Percentiles rank a stretch among this genome's conserved stretches.
These are phyloP conservation scores for Populus hybrid DNA, from an alignment of 441 rosid genomes.

Conservation along the genomic window DNA sequence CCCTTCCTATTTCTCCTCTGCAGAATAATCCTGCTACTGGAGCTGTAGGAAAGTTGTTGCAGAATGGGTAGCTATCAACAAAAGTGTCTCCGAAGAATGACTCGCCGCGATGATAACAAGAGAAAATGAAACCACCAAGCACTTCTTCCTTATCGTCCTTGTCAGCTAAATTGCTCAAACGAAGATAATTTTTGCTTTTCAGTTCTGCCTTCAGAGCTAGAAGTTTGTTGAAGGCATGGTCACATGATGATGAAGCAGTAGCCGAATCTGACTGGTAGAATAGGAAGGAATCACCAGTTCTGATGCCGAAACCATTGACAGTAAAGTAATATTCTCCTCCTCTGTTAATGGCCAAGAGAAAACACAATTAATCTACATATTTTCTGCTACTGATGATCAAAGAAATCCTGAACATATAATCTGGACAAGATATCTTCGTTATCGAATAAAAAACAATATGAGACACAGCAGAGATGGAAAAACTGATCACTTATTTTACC, in stretches of 20 bases:
- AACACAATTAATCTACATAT: background rate
- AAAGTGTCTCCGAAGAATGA: slow-evolving; percentile 12
- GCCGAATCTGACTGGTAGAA: slow-evolving; percentile 47
- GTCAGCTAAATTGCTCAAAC: background rate
- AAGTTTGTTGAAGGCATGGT: slow-evolving; percentile 22
- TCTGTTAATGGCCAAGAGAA: slow-evolving; percentile 19
- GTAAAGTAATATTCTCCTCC: slow-evolving; percentile 24
- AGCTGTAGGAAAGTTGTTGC: slow-evolving; percentile 38
- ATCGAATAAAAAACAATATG: background rate
- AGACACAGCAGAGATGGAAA: background rate
- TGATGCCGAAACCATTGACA: slow-evolving; percentile 41
- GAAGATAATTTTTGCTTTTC: background rate
- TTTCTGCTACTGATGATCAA: background rate
- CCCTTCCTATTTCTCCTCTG: slow-evolving; percentile 41
- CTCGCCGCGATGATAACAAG: slow-evolving; percentile 31
- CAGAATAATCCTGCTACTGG: slow-evolving; percentile 45
- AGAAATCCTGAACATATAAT: background rate
- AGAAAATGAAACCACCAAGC: slow-evolving; percentile 53
- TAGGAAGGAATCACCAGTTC: slow-evolving; percentile 42
- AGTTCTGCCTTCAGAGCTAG: slow-evolving; percentile 17
- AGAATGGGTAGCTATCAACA: slow-evolving; percentile 32
- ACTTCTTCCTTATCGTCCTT: slow-evolving; percentile 20
- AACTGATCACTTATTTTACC: slow-evolving; percentile 27
- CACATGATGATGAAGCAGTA: slow-evolving; percentile 30
- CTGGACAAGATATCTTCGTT: background rate